Conservation (phyloP, 139 green algal species). For the Trebouxia sp. region DNA sequence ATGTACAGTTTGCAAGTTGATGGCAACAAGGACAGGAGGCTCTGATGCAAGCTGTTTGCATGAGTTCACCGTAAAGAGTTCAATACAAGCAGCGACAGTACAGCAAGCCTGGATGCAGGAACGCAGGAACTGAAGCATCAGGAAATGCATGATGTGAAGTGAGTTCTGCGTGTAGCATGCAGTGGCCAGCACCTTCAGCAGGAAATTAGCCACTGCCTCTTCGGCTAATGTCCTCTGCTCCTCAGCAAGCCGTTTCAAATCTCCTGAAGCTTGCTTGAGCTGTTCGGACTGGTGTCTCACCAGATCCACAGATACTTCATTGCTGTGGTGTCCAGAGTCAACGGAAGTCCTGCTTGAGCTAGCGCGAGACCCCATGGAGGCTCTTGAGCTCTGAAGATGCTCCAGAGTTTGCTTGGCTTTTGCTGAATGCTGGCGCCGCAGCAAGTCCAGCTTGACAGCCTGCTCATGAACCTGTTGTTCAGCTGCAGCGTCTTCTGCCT, state of each 20-base stretch:
- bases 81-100: neutral
- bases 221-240: conserved; percentile 9
- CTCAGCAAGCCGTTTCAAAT: neutral
- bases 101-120: neutral
- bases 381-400: neutral
- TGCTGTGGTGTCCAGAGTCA: neutral
- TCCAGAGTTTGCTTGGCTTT: neutral
- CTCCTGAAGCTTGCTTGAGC: conserved; percentile 10
- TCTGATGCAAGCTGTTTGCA: neutral
- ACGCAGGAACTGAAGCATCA: too few species aligned
- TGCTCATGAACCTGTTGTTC: neutral
- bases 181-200: neutral
- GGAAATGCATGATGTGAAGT: too few species aligned
- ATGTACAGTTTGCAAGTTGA: too few species aligned
- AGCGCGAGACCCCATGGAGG: neutral
- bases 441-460: neutral
- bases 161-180: too few species aligned
- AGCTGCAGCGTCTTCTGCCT: neutral
- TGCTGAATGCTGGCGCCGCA: neutral
- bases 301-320: neutral
- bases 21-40: too few species aligned
- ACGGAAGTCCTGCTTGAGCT: neutral
- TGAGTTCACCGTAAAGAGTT: too few species aligned
- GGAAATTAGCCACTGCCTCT: conserved; percentile 1
- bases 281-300: neutral